Conservation (phyloP, 1,284 basidiomycete species). For the Pseudomicrostroma phylloplanum region DNA sequence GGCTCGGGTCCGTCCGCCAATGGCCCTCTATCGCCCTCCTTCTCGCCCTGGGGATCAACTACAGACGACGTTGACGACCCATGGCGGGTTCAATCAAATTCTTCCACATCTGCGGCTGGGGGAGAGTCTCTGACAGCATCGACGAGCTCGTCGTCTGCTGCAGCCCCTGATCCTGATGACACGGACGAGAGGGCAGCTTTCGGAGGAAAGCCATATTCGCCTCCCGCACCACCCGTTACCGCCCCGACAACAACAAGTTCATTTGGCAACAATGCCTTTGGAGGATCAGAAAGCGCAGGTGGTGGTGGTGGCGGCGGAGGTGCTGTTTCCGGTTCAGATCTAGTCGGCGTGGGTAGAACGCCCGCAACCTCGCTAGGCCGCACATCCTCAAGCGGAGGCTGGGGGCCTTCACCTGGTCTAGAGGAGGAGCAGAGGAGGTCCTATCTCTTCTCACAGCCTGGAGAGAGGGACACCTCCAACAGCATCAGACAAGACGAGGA, state of each 20-base stretch:
- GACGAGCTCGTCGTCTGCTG: background rate
- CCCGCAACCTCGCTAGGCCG: background rate
- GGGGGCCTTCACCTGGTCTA: background rate
- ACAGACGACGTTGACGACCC: conserved; percentile 1
- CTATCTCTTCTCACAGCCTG: conserved; percentile 7
- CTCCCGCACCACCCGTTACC: background rate
- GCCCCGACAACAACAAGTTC: background rate
- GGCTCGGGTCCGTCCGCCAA: background rate
- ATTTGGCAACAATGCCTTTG: no score
- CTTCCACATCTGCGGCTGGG: background rate
- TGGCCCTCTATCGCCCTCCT: background rate
- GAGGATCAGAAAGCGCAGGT: background rate
- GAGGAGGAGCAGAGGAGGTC: background rate
- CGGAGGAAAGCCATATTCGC: background rate
- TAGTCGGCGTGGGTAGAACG: background rate
- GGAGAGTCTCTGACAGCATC: background rate
- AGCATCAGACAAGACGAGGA: background rate
- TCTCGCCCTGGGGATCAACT: background rate
- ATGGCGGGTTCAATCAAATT: background rate
- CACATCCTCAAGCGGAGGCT: background rate
- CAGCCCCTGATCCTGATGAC: conserved; percentile 4
- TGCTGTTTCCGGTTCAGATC: background rate
- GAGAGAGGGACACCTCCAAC: background rate
- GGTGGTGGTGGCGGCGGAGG: background rate
- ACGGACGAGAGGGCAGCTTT: background rate